Evolutionary conservation across 106 monocot genomes (phyloP).

Genomic region (Gastrodia elata): DNA sequence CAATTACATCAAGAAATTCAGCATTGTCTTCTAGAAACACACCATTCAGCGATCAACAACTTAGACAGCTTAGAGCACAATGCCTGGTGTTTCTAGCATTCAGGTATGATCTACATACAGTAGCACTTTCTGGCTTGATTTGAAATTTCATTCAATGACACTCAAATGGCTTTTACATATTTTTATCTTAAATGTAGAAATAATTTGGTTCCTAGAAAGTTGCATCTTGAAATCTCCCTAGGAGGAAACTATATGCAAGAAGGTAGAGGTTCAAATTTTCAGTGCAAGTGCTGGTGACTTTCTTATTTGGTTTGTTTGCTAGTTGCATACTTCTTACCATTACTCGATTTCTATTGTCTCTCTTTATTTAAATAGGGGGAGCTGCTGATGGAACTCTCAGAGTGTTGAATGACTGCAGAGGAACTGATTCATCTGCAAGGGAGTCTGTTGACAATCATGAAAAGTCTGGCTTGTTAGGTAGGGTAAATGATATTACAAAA

Average conservation of each 20-base stretch:
- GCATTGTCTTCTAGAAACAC: conserved; percentile 29
- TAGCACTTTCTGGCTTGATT: neutral
- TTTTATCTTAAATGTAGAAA: conserved; percentile 48
- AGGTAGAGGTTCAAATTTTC: conserved; percentile 26
- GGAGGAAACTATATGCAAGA: conserved; percentile 53
- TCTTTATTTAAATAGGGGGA: conserved; percentile 14
- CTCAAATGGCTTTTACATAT: neutral
- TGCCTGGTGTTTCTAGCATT: conserved; percentile 99
- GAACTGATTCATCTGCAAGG: conserved; percentile 31
- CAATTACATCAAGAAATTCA: conserved; percentile 8
- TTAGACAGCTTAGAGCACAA: conserved; percentile 98
- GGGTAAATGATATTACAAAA: conserved; percentile 28
- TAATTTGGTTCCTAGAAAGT: conserved; percentile 79
- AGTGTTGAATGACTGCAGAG: conserved; percentile 42
- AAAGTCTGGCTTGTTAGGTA: conserved; percentile 29
- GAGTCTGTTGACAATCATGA: conserved; percentile 51
- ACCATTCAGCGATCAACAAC: conserved; percentile 92
- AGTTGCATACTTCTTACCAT: no score
- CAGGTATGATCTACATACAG: conserved; percentile 38
- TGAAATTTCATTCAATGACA: neutral
- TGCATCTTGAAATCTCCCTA: conserved; percentile 91
- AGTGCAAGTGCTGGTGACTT: neutral
- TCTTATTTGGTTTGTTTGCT: neutral
- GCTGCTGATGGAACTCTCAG: conserved; percentile 33
- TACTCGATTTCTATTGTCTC: neutral